These are phyloP conservation scores for Pneumocystis sp. DNA, from an alignment of 1,139 yeast genomes.

Conservation along the genomic window DNA sequence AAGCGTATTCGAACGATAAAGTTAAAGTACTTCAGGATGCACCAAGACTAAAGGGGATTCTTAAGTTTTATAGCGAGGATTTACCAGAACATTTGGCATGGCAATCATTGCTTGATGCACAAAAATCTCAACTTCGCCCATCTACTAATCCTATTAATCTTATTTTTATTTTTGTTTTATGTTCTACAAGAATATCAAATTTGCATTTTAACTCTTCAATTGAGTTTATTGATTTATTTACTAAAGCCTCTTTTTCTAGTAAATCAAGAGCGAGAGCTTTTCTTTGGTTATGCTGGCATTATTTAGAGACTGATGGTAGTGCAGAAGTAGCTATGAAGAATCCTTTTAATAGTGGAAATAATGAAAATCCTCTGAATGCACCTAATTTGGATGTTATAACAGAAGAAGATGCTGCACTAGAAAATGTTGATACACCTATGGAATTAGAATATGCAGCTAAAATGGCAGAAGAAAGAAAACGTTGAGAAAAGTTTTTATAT, in stretches of 20 bases:
- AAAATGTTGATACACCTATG: slow-evolving; percentile 40
- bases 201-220: slow-evolving; percentile 26
- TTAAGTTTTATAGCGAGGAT: slow-evolving; percentile 61
- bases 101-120: slow-evolving; percentile 28
- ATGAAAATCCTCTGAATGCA: slow-evolving; percentile 23
- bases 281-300: slow-evolving; percentile 71
- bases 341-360: slow-evolving; percentile 43
- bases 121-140: slow-evolving; percentile 27
- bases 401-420: slow-evolving; percentile 28
- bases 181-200: slow-evolving; percentile 36
- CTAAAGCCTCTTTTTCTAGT: slow-evolving; percentile 40
- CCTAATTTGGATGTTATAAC: slow-evolving; percentile 35
- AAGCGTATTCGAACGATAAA: slow-evolving; percentile 40
- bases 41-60: slow-evolving; percentile 74
- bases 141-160: slow-evolving; percentile 52
- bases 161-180: slow-evolving; percentile 57
- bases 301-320: slow-evolving; percentile 54
- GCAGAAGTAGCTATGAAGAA: slow-evolving; percentile 39
- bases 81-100: slow-evolving; percentile 39
- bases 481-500: background rate
- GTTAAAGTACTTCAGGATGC: slow-evolving; percentile 84
- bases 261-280: slow-evolving; percentile 54
- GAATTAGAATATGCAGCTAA: background rate
- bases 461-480: slow-evolving; percentile 1
- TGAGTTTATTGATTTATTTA: slow-evolving; percentile 49